These are phyloP conservation scores for Pyrenula aspistea DNA, from an alignment of 495 filamentous ascomycete genomes.

Conservation along the genomic window DNA sequence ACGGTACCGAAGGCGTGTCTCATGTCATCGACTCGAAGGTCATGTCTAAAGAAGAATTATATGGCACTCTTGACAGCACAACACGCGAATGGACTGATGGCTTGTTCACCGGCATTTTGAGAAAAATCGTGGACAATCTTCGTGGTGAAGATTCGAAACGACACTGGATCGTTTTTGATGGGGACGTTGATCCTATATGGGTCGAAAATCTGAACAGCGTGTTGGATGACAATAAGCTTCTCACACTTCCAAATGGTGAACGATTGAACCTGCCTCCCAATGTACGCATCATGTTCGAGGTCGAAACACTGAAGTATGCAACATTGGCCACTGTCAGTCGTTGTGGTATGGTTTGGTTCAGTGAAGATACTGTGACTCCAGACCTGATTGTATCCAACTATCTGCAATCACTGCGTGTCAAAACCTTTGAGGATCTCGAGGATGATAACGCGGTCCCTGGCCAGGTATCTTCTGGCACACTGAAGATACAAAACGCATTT, in stretches of 20 bases:
- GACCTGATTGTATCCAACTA: conserved; percentile 90
- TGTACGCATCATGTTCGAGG: conserved; percentile 98
- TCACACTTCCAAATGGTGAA: conserved; percentile 95
- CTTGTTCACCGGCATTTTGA: conserved; percentile 91
- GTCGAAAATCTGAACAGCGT: conserved; percentile 99
- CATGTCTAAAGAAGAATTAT: conserved; percentile 97
- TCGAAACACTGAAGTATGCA: conserved; percentile 96
- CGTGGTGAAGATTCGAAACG: conserved; percentile 91
- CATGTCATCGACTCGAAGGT: conserved; percentile 99
- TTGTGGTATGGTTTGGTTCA: conserved; percentile 99
- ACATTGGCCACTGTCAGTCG: conserved; percentile 95
- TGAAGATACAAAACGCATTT: conserved; percentile 62
- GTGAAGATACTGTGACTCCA: conserved; percentile 86
- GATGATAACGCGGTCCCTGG: conserved; percentile 76
- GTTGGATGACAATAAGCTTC: conserved; percentile 93
- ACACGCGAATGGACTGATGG: conserved; percentile 98
- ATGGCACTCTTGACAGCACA: conserved; percentile 89
- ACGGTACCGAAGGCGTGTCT: conserved; percentile 83
- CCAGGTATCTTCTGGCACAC: conserved; percentile 62
- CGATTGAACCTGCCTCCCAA: conserved; percentile 88
- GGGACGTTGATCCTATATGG: conserved; percentile 98
- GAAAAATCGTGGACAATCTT: conserved; percentile 97
- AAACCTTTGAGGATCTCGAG: conserved; percentile 85
- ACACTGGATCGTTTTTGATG: conserved; percentile 99
- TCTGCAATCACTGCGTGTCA: conserved; percentile 65